Percentiles rank a stretch among this genome's conserved stretches.
These are phyloP conservation scores for Scenedesmus sp. DNA, from an alignment of 163 green algal genomes.

Conservation along the genomic window DNA sequence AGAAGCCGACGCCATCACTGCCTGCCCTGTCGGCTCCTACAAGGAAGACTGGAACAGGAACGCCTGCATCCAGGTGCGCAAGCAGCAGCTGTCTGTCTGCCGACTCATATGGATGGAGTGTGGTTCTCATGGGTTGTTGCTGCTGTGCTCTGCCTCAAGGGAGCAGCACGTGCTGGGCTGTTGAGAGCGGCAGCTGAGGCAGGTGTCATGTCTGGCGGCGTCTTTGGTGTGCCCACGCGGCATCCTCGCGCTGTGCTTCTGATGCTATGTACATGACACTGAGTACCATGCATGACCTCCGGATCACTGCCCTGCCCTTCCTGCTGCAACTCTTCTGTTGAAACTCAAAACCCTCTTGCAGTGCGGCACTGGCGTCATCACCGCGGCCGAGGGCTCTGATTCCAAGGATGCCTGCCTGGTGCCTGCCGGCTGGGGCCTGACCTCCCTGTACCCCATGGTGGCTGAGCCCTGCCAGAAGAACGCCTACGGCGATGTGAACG, in stretches of 20 bases:
- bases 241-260: too few relatives aligned
- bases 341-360: background rate
- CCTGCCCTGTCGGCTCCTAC: background rate
- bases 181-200: too few relatives aligned
- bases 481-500: background rate
- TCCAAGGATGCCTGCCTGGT: background rate
- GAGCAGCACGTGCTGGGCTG: too few relatives aligned
- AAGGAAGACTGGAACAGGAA: constrained; percentile 12
- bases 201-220: too few relatives aligned
- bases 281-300: too few relatives aligned
- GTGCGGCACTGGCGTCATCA: constrained; percentile 11
- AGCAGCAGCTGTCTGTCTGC: background rate
- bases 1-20: background rate
- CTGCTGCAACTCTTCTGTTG: background rate
- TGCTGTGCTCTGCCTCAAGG: too few relatives aligned
- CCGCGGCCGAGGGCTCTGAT: background rate
- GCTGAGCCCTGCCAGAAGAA: background rate
- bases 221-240: too few relatives aligned
- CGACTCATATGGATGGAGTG: too few relatives aligned
- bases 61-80: background rate
- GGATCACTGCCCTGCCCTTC: too few relatives aligned
- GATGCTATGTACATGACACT: too few relatives aligned
- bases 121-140: too few relatives aligned
- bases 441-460: background rate
- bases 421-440: background rate